Conservation (phyloP, 176 grass and related monocot species). For the Oryza officinalis region DNA sequence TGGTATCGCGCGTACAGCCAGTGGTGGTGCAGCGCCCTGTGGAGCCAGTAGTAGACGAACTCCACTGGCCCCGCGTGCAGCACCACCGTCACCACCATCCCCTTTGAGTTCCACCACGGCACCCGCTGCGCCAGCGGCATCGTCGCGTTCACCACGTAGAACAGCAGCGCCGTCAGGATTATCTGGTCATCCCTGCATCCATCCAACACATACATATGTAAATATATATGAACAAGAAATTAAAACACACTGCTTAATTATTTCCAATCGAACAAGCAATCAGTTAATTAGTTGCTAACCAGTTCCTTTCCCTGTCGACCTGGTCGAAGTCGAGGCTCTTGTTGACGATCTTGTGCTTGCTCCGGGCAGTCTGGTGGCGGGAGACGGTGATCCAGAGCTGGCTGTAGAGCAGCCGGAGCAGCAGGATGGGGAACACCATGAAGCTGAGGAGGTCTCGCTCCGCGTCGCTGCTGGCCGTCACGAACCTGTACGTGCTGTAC, state of each 20-base stretch:
- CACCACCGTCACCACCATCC: constrained; percentile 18
- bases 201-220: too few species aligned
- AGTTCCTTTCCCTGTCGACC: constrained; percentile 88
- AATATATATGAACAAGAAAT: too few species aligned
- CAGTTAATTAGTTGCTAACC: constrained; percentile 13
- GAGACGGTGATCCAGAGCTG: constrained; percentile 91
- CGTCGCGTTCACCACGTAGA: constrained; percentile 41
- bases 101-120: constrained; percentile 65
- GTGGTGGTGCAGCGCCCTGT: constrained; percentile 77
- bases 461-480: constrained; percentile 13
- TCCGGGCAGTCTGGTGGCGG: constrained; percentile 76
- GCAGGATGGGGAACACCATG: constrained; percentile 43
- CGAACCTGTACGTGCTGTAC: constrained; percentile 48
- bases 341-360: constrained; percentile 72
- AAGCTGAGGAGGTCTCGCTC: constrained; percentile 44
- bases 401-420: constrained; percentile 66
- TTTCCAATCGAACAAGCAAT: too few species aligned
- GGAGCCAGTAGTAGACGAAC: constrained; percentile 87
- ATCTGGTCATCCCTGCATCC: constrained; percentile 91
- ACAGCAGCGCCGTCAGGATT: constrained; percentile 68
- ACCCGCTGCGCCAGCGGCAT: not conserved
- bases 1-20: constrained; percentile 70
- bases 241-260: too few species aligned
- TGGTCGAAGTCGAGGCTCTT: constrained; percentile 94
- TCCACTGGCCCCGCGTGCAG: constrained; percentile 59